Evolutionary conservation across 148 eudicot species (phyloP).

Genomic region (Cornus kousa): DNA sequence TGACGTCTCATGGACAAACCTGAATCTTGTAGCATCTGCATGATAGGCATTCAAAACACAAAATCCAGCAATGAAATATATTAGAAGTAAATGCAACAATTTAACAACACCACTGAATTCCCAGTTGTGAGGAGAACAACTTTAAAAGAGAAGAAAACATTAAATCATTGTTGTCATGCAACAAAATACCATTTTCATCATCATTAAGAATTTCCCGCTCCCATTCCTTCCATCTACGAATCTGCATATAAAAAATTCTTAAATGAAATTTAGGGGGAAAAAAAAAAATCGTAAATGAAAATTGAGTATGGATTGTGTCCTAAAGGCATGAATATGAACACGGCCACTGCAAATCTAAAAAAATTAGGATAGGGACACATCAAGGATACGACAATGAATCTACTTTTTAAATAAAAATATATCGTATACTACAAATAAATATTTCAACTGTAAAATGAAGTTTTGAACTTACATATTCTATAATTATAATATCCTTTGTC

Average conservation of each 20-base stretch:
- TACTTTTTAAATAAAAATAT: too few species aligned
- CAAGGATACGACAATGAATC: too few species aligned
- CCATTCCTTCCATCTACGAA: conserved; percentile 90
- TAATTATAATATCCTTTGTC: too few species aligned
- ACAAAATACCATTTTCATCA: conserved; percentile 32
- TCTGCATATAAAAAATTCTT: conserved; percentile 35
- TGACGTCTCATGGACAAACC: conserved; percentile 80
- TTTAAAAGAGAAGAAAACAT: too few species aligned
- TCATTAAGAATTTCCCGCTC: conserved; percentile 36
- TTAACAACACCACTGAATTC: neutral
- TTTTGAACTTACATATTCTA: too few species aligned
- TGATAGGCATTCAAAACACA: conserved; percentile 10
- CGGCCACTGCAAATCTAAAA: too few species aligned
- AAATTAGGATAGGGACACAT: too few species aligned
- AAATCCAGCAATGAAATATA: neutral
- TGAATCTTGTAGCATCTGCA: conserved; percentile 62
- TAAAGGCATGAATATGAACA: too few species aligned
- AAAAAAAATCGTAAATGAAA: neutral
- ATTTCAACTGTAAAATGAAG: too few species aligned
- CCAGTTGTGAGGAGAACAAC: neutral
- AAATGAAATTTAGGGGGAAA: neutral
- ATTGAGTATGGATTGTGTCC: neutral
- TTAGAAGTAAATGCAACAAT: neutral
- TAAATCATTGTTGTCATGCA: neutral
- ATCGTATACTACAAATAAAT: too few species aligned